These are phyloP conservation scores for Boletus fagicola DNA, from an alignment of 768 basidiomycete genomes.

Conservation along the genomic window DNA sequence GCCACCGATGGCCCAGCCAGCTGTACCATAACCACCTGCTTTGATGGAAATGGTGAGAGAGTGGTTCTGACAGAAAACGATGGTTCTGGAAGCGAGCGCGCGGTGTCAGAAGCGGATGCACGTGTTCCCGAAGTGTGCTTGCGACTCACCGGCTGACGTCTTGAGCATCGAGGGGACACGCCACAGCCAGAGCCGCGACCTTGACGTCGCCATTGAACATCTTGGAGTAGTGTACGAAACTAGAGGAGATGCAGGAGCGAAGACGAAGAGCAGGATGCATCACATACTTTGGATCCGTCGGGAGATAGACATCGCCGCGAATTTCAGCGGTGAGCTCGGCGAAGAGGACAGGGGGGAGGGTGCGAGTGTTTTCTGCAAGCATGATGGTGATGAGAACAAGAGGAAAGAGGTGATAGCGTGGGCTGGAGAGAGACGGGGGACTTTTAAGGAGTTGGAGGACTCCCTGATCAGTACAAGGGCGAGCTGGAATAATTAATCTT, in stretches of 20 bases:
- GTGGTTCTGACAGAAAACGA: conserved; percentile 74
- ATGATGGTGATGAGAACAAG: conserved; percentile 11
- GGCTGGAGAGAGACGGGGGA: conserved; percentile 1
- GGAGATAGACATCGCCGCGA: conserved; percentile 47
- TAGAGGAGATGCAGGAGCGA: conserved; percentile 9
- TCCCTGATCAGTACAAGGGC: neutral
- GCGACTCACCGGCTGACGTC: conserved; percentile 77
- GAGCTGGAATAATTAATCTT: conserved; percentile 5
- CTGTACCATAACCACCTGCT: conserved; percentile 89
- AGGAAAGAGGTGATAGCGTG: conserved; percentile 8
- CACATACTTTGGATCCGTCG: conserved; percentile 42
- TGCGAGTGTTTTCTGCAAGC: conserved; percentile 3
- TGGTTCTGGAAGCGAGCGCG: conserved; percentile 41
- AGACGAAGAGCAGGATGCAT: neutral
- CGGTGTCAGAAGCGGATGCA: conserved; percentile 6
- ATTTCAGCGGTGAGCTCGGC: conserved; percentile 46
- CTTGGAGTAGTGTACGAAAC: conserved; percentile 33
- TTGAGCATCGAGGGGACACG: conserved; percentile 71
- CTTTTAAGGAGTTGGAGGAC: conserved; percentile 17
- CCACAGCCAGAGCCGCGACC: conserved; percentile 58
- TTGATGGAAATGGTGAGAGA: conserved; percentile 75
- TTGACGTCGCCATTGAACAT: conserved; percentile 81
- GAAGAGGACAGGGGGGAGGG: conserved; percentile 31
- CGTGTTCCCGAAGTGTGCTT: conserved; percentile 1
- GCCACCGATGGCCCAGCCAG: conserved; percentile 85